phyloP scores from a whole-genome alignment of 768 basidiomycete species.

The Tylopilus vinaceipallidus region DNA sequence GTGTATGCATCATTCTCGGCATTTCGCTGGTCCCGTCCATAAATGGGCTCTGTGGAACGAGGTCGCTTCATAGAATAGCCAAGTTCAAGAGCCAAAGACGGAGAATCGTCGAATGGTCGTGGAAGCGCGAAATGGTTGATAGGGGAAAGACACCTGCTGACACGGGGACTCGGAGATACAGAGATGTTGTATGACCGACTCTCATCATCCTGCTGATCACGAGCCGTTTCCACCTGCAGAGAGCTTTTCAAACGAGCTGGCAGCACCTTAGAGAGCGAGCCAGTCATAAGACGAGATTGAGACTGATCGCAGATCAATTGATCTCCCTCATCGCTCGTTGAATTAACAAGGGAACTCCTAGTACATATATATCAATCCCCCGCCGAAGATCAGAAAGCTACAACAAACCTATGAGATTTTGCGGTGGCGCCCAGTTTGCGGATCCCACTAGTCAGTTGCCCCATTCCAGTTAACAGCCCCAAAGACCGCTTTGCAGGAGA shows the following conservation, averaged over 20 bases:
- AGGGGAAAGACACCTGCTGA: conserved; percentile 15
- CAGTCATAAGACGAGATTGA: background rate
- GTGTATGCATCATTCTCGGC: background rate
- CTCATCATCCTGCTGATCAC: background rate
- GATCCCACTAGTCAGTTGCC: background rate
- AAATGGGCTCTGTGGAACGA: background rate
- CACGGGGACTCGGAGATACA: background rate
- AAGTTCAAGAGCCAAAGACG: background rate
- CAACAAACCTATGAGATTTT: conserved; percentile 12
- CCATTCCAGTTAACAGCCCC: background rate
- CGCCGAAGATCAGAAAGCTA: background rate
- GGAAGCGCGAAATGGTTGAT: conserved; percentile 13
- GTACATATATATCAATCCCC: background rate
- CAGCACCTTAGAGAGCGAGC: background rate
- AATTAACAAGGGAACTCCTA: background rate
- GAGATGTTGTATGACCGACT: background rate
- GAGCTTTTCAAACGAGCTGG: conserved; percentile 1
- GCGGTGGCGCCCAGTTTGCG: background rate
- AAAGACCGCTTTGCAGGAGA: background rate
- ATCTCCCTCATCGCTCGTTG: background rate
- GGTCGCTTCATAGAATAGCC: background rate
- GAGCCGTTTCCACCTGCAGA: background rate
- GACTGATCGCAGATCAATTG: background rate
- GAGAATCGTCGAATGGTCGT: conserved; percentile 4
- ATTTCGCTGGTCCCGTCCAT: background rate